Evolutionary conservation across 768 basidiomycete species (phyloP).

Genomic region (Rhizopogon salebrosus): DNA sequence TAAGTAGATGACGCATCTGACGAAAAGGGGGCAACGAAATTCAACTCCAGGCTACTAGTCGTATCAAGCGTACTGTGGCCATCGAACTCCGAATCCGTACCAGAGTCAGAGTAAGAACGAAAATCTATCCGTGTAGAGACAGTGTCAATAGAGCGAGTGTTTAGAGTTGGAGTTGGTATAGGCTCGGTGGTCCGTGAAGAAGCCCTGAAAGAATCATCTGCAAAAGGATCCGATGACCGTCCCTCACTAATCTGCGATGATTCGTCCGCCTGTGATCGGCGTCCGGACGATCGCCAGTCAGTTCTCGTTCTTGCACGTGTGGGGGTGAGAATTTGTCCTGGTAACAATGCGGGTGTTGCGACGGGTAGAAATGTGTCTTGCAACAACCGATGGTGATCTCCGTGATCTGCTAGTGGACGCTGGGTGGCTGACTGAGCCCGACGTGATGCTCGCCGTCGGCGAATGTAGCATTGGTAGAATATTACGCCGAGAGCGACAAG

Average conservation of each 20-base stretch:
- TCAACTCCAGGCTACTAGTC: conserved; percentile 17
- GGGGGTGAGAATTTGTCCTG: neutral
- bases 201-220: conserved; percentile 3
- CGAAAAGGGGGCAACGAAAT: conserved; percentile 10
- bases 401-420: neutral
- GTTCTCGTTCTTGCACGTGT: neutral
- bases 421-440: neutral
- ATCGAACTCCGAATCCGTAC: neutral
- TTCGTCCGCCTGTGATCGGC: conserved; percentile 3
- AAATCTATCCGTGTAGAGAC: conserved; percentile 6
- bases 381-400: neutral
- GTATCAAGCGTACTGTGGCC: neutral
- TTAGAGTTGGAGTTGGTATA: neutral
- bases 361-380: neutral
- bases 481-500: conserved; percentile 4
- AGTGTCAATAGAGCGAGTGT: conserved; percentile 5
- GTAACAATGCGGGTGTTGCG: neutral
- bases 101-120: neutral
- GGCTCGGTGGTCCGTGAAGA: conserved; percentile 9
- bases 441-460: neutral
- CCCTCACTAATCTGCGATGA: conserved; percentile 8
- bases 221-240: conserved; percentile 14
- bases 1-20: neutral
- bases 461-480: conserved; percentile 4
- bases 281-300: neutral